phyloP scores from a whole-genome alignment of 2,329 filamentous ascomycete genomes.

The Penicillium verrucosum region DNA sequence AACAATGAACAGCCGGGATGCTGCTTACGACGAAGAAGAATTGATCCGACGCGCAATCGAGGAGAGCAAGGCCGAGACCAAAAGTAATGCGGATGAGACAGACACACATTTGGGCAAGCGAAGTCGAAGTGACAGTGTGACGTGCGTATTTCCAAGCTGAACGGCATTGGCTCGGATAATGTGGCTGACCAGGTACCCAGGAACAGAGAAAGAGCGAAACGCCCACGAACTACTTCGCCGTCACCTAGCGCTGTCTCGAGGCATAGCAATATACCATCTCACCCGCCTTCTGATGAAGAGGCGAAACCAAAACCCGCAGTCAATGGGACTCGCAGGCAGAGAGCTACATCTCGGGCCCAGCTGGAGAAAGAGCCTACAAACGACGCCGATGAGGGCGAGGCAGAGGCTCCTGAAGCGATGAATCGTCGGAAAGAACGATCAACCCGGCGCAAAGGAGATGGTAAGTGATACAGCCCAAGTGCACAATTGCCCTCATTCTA shows the following conservation, averaged over 20 bases:
- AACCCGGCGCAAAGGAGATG: constrained; percentile 76
- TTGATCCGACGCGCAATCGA: constrained; percentile 85
- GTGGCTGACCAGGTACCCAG: constrained; percentile 48
- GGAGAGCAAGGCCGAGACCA: constrained; percentile 82
- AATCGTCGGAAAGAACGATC: constrained; percentile 78
- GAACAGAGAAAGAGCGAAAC: constrained; percentile 68
- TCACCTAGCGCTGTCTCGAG: constrained; percentile 60
- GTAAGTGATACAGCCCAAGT: constrained; percentile 46
- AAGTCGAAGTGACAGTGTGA: constrained; percentile 85
- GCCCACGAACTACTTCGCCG: constrained; percentile 77
- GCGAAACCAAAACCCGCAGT: constrained; percentile 39
- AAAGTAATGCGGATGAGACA: constrained; percentile 52
- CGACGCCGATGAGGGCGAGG: constrained; percentile 63
- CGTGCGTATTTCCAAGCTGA: constrained; percentile 60
- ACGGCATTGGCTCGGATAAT: constrained; percentile 16
- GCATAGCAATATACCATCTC: constrained; percentile 46
- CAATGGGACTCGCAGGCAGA: constrained; percentile 55
- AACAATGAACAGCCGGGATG: constrained; percentile 95
- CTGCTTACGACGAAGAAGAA: constrained; percentile 93
- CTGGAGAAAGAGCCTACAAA: constrained; percentile 46
- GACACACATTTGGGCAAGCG: constrained; percentile 70
- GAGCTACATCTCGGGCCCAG: constrained; percentile 55
- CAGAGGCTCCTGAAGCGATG: constrained; percentile 68
- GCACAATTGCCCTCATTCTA: constrained; percentile 22
- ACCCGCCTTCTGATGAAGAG: constrained; percentile 65